These are phyloP conservation scores for Mesotaenium endlicherianum DNA, from an alignment of 139 green algal genomes.

Conservation along the genomic window DNA sequence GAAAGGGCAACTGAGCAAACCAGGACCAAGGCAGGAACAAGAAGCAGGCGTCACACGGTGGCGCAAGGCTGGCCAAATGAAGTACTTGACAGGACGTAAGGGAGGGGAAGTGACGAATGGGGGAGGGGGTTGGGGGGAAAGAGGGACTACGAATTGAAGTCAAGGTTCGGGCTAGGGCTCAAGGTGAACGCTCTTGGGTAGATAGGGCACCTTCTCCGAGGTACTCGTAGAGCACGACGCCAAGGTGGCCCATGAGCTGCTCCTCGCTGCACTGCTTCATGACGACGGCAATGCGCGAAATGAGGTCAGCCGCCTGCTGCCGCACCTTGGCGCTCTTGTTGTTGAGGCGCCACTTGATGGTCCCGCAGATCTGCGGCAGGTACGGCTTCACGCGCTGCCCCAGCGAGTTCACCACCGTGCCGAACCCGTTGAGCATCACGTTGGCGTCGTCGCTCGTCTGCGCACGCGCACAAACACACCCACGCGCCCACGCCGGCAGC, in stretches of 20 bases:
- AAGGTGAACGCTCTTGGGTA: no score
- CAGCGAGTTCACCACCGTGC: constrained; percentile 91
- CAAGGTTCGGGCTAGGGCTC: no score
- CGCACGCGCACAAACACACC: background rate
- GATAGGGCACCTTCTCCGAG: constrained; percentile 52
- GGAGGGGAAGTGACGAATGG: no score
- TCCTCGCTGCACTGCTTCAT: constrained; percentile 95
- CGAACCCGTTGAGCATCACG: constrained; percentile 97
- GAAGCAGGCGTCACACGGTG: no score
- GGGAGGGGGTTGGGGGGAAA: no score
- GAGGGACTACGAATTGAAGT: no score
- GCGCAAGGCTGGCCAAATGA: no score
- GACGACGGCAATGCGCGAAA: constrained; percentile 88
- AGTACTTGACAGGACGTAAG: no score
- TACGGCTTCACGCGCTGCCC: constrained; percentile 91
- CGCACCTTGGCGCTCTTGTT: constrained; percentile 95
- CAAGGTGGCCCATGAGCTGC: constrained; percentile 93
- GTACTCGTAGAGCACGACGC: constrained; percentile 68
- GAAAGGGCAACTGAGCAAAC: no score
- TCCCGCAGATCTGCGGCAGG: constrained; percentile 94
- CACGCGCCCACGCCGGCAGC: background rate
- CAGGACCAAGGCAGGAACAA: no score
- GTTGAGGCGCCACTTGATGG: constrained; percentile 99
- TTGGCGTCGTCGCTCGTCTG: constrained; percentile 55
- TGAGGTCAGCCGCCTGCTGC: constrained; percentile 96